phyloP scores from a whole-genome alignment of 2,329 filamentous ascomycete species.

The Colletotrichum destructivum region DNA sequence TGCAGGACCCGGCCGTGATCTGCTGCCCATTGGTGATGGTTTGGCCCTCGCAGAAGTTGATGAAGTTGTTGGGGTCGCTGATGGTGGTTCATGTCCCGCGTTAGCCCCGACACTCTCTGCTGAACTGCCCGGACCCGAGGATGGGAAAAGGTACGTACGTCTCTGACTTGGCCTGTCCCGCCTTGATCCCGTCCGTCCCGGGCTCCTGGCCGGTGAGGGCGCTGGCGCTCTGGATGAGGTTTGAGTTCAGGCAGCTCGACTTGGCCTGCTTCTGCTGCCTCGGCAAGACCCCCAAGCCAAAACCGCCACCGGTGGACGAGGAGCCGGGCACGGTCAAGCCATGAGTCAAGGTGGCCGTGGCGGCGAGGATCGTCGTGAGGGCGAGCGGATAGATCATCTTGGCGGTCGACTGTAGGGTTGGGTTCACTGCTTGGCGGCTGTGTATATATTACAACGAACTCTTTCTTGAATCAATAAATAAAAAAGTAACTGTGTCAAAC shows the following conservation, averaged over 20 bases:
- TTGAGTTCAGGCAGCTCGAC: constrained; percentile 51
- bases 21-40: constrained; percentile 70
- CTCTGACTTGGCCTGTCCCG: constrained; percentile 56
- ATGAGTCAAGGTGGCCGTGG: neutral
- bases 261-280: constrained; percentile 16
- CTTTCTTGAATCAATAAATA: no score
- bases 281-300: neutral
- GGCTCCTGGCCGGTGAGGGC: constrained; percentile 56
- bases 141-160: constrained; percentile 54
- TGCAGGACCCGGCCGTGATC: constrained; percentile 66
- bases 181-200: constrained; percentile 47
- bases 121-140: neutral
- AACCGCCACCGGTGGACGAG: neutral
- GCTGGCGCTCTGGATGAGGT: constrained; percentile 60
- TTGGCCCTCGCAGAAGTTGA: constrained; percentile 71
- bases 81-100: constrained; percentile 8
- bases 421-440: no score
- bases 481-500: neutral
- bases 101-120: neutral
- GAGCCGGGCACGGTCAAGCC: neutral
- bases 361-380: neutral
- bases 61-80: constrained; percentile 69
- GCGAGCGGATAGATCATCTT: neutral
- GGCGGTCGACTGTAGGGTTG: no score
- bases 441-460: no score